A percentile compares a stretch with the other conserved stretches of the same genome.
Evolutionary conservation across 768 basidiomycete species (phyloP).

Genomic region (Suillus paluster): DNA sequence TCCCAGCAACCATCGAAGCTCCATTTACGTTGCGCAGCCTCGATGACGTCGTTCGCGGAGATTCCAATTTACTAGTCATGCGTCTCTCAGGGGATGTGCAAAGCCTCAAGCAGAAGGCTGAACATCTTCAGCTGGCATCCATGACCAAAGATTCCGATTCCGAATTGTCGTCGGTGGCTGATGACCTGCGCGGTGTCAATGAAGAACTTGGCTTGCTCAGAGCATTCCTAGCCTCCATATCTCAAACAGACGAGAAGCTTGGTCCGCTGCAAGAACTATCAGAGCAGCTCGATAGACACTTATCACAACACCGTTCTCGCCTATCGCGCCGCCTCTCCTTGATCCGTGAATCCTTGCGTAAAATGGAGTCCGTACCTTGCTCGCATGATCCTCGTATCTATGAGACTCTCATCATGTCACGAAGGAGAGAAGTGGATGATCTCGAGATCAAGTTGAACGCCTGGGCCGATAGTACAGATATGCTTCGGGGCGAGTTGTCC

Average conservation of each 20-base stretch:
- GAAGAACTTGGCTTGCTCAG: conserved; percentile 47
- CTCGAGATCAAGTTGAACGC: conserved; percentile 49
- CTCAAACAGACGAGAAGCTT: conserved; percentile 33
- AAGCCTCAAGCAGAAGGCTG: conserved; percentile 48
- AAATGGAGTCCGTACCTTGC: conserved; percentile 55
- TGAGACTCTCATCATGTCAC: conserved; percentile 51
- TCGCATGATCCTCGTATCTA: conserved; percentile 48
- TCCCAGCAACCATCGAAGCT: conserved; percentile 40
- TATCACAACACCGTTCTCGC: conserved; percentile 38
- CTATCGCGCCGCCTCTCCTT: conserved; percentile 55
- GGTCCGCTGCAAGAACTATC: conserved; percentile 43
- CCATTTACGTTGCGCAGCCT: conserved; percentile 63
- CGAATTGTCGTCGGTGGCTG: conserved; percentile 40
- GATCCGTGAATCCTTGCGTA: conserved; percentile 56
- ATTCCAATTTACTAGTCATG: conserved; percentile 72
- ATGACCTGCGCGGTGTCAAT: conserved; percentile 44
- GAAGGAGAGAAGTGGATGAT: conserved; percentile 55
- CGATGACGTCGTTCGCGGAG: conserved; percentile 68
- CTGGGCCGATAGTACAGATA: conserved; percentile 47
- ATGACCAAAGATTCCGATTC: conserved; percentile 59
- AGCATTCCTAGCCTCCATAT: conserved; percentile 34
- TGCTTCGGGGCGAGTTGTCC: conserved; percentile 42
- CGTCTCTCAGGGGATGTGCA: conserved; percentile 60
- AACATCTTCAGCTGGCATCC: conserved; percentile 54
- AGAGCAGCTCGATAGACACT: conserved; percentile 39